Conservation (phyloP, 2,329 filamentous ascomycete species). For the Penicillium sumatraense region DNA sequence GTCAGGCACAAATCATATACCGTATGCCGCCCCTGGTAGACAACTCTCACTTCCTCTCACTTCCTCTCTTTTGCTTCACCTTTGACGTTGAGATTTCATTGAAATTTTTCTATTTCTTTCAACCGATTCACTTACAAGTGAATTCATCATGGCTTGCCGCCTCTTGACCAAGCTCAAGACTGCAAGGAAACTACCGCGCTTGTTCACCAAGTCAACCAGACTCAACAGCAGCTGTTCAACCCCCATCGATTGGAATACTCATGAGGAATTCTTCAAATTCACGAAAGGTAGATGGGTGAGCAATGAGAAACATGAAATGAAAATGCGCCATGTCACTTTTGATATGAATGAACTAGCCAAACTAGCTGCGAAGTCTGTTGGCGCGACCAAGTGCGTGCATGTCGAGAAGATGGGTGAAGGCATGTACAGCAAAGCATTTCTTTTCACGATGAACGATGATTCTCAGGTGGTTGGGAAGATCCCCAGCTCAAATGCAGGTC, state of each 20-base stretch:
- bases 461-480: not conserved
- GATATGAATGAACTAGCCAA: not conserved
- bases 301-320: slow-evolving; percentile 13
- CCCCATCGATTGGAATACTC: not conserved
- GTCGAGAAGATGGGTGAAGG: not conserved
- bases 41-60: no score
- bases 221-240: not conserved
- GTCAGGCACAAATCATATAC: no score
- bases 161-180: not conserved
- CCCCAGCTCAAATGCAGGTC: not conserved
- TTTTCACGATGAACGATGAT: not conserved
- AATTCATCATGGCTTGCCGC: not conserved
- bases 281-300: not conserved
- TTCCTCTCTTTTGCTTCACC: no score
- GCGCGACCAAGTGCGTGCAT: not conserved
- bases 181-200: not conserved
- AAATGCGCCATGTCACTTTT: not conserved
- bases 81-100: no score
- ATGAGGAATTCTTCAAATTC: not conserved
- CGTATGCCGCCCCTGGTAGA: no score
- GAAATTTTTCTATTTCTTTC: no score
- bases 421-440: not conserved
- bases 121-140: no score
- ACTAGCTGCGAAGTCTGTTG: not conserved
- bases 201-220: not conserved